Evolutionary conservation across 345 rosid species (phyloP), one percentile per base, ranked within the genome.

Genomic region (Brassica incana): DNA sequence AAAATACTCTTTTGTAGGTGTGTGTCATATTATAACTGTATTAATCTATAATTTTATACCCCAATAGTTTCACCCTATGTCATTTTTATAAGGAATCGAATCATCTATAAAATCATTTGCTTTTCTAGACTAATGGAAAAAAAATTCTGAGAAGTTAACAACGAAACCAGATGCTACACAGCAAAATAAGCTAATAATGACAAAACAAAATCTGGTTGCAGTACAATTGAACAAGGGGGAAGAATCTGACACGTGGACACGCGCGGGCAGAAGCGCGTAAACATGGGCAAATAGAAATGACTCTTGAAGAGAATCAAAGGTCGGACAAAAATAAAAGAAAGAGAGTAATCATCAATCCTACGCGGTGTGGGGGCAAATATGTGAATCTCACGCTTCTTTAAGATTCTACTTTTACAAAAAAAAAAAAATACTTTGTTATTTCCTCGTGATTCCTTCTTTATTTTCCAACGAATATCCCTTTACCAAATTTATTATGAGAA

Each of bases 351-450:
- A 20, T 12, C 6, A 10, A 48, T 36, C 40, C 60, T 2, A 75
- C 71, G 76, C 79, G 83, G 71, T 62, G 60, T 74, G 71, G 71
- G 65, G 35, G 32, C 65, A 62, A 62, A 30, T 38, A 56, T 71
- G 83, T 76, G 80, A 80, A 63, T 71, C 71, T 75, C 68, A 80
- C 79, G 71, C 72, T 69, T 70, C 83, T 20, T 45, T 27, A n/a
- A 67, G 65, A 79, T 79, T 80, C 79, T 69, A 45, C 40, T 60
- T 50, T 62, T 20, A 16, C 12, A 0, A 3, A 15, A 16, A 48
- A 45, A 48, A 48, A 38, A 20, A 15, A 52, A 43, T 1, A 20
- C 2, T 74, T 66, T 43, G 1, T 66, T 48, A 45, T 12, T 72
- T 66, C 40, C 73, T 59, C 73, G 36, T 78, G 77, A 78, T 78